Conservation (phyloP, 495 filamentous ascomycete species). For the Daldinia caldariorum region DNA sequence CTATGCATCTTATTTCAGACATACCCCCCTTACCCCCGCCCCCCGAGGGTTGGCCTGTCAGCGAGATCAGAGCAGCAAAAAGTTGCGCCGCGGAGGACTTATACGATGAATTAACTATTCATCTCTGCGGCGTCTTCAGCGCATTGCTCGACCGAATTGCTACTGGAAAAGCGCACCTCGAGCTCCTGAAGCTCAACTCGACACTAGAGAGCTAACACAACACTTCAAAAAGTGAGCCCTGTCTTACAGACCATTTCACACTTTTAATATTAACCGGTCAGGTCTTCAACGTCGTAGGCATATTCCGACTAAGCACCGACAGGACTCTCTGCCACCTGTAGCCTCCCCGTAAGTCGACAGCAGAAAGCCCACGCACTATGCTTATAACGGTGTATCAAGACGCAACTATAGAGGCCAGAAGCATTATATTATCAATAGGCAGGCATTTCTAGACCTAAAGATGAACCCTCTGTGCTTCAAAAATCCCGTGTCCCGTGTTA, state of each 20-base stretch:
- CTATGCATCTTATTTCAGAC: too few species aligned
- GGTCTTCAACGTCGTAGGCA: too few species aligned
- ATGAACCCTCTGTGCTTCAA: too few species aligned
- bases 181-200: background rate
- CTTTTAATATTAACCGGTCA: too few species aligned
- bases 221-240: constrained; percentile 30
- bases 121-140: constrained; percentile 32
- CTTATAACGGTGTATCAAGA: constrained; percentile 47
- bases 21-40: too few species aligned
- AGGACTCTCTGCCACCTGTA: too few species aligned
- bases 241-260: too few species aligned
- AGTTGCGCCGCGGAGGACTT: constrained; percentile 29
- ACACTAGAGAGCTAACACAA: background rate
- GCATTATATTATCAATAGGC: too few species aligned
- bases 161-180: constrained; percentile 5
- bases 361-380: constrained; percentile 46
- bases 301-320: too few species aligned
- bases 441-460: too few species aligned
- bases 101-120: constrained; percentile 49
- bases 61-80: constrained; percentile 38
- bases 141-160: constrained; percentile 8
- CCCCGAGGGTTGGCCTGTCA: constrained; percentile 38
- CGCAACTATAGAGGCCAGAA: constrained; percentile 24
- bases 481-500: too few species aligned
- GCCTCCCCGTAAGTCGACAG: too few species aligned